These are phyloP conservation scores for Lodderomyces parapsilosis DNA, from an alignment of 1,139 yeast genomes.

Conservation along the genomic window DNA sequence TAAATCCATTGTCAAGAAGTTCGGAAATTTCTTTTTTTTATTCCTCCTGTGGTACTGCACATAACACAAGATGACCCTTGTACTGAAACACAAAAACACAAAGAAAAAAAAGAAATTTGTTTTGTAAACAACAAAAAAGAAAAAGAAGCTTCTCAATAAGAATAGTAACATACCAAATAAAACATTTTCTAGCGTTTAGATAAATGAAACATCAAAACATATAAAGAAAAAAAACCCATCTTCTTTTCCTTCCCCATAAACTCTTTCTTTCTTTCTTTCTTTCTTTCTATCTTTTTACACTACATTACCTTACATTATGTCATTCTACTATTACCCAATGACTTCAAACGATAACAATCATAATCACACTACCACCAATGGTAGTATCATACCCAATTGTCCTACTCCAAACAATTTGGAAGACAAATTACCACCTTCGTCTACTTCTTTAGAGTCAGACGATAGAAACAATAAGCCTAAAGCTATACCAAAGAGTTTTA, in stretches of 20 bases:
- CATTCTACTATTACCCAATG: slow-evolving; percentile 34
- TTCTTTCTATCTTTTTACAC: neutral
- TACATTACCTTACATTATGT: slow-evolving; percentile 18
- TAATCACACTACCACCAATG: slow-evolving; percentile 19
- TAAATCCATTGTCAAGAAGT: neutral
- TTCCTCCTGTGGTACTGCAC: neutral
- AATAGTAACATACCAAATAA: neutral
- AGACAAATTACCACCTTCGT: slow-evolving; percentile 6
- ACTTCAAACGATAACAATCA: slow-evolving; percentile 16
- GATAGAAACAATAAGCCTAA: neutral
- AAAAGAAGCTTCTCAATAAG: neutral
- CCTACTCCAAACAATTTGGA: slow-evolving; percentile 29
- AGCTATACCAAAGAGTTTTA: neutral
- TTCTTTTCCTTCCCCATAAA: neutral
- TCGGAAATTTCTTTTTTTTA: neutral
- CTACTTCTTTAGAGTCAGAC: neutral
- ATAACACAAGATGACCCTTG: neutral
- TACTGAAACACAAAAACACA: neutral
- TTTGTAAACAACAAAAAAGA: neutral
- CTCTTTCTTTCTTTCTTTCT: neutral
- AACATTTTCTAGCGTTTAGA: neutral
- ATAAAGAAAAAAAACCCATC: neutral
- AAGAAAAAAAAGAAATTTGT: neutral
- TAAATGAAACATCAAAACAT: neutral
- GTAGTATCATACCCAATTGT: slow-evolving; percentile 28